Base-by-base conservation (phyloP, 768 basidiomycete genomes). In the Rhizopogon vesiculosus region DNA sequence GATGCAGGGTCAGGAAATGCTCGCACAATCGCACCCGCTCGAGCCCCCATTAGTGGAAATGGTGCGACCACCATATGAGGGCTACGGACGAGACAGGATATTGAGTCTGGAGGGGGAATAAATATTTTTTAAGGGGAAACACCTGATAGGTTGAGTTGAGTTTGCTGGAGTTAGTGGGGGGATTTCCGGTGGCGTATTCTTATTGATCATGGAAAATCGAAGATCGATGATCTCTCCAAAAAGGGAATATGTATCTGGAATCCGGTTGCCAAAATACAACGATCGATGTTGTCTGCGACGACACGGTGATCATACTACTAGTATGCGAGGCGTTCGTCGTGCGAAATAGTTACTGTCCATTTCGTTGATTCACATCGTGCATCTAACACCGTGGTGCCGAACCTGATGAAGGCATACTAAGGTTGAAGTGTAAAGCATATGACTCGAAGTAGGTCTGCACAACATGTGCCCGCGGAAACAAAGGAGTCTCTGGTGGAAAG, bases 11-110 rank as follows among this genome's bases (percentile, higher is more conserved):
- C 60, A 18, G 72, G 72, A 56, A 89, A 86, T 0, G 78, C 81
- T 19, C 76, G 74, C 19, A 85, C 66, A 8, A 82, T 76, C 2
- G 83, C 86, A 0, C 78, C 80, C 0, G 86, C 85, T 69, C 95
- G 93, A 0, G 81, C 82, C 68, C 95, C 91, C 45, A 86, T 75
- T 0, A 93, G 63, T 1, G 91, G 91, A 56, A 95, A 80, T 3
- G 92, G 93, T 0, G 78, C 78, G 22, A 91, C 82, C 29, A 74
- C 72, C 31, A 75, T 65, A 88, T 72, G 68, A 92, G 89, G 8
- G 82, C 86, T 41, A 91, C 63, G 5, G 78, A 78, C 1, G 74
- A 65, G 1, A 76, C 72, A 76, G 84, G 62, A 73, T 78, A 42
- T 61, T 56, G 35, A 61, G 55, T 44, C 75, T 77, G 55, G n/a